Conservation (phyloP, 768 basidiomycete species). For the Suillus variegatus region DNA sequence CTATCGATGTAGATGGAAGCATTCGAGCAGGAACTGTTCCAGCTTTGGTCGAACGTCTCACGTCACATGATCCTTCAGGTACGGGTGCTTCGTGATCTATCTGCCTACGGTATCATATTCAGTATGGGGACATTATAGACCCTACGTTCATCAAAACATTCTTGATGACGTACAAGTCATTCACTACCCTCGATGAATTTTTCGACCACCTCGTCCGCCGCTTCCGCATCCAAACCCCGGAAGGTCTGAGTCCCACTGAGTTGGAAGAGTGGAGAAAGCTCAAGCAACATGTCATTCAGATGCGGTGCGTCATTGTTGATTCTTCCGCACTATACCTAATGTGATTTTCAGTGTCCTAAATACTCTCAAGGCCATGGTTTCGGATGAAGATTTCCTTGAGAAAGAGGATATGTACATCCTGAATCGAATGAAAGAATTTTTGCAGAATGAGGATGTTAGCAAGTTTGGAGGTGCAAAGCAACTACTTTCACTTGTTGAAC, state of each 20-base stretch:
- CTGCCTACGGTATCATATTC: neutral
- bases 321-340: slow-evolving; percentile 8
- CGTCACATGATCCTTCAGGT: slow-evolving; percentile 89
- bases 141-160: slow-evolving; percentile 84
- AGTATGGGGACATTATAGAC: slow-evolving; percentile 43
- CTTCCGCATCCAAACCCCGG: slow-evolving; percentile 77
- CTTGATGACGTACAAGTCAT: slow-evolving; percentile 95
- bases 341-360: slow-evolving; percentile 67
- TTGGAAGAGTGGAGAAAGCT: slow-evolving; percentile 76
- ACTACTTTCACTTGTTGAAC: slow-evolving; percentile 71
- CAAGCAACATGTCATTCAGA: slow-evolving; percentile 86
- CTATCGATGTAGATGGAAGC: slow-evolving; percentile 81
- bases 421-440: slow-evolving; percentile 79
- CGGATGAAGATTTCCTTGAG: slow-evolving; percentile 80
- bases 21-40: slow-evolving; percentile 86
- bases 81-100: slow-evolving; percentile 24
- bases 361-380: slow-evolving; percentile 86
- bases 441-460: slow-evolving; percentile 62
- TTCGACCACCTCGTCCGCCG: slow-evolving; percentile 80
- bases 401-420: slow-evolving; percentile 85
- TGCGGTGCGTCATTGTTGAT: slow-evolving; percentile 58
- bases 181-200: slow-evolving; percentile 80
- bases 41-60: slow-evolving; percentile 87
- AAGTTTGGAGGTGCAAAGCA: slow-evolving; percentile 73
- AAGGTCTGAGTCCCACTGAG: slow-evolving; percentile 61